phyloP scores from a whole-genome alignment of 108 stramenopile species.

The Nitzschia sp. region DNA sequence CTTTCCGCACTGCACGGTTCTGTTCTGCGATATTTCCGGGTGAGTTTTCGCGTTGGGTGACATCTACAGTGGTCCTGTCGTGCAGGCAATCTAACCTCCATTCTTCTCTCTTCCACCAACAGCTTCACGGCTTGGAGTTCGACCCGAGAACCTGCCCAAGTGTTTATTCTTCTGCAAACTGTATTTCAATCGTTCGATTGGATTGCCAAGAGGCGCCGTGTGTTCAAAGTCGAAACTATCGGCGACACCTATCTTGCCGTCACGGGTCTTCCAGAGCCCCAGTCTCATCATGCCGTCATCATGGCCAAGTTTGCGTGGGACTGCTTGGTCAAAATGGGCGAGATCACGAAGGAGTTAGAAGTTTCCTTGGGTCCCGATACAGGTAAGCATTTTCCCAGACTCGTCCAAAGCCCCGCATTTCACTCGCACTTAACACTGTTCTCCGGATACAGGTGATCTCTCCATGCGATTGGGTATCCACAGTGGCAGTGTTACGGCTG shows the following conservation, averaged over 20 bases:
- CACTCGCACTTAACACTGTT: too few relatives aligned
- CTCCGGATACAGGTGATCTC: constrained; percentile 13
- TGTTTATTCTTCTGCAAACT: constrained; percentile 10
- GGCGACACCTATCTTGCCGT: constrained; percentile 9
- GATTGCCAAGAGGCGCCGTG: constrained; percentile 7
- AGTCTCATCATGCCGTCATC: constrained; percentile 8
- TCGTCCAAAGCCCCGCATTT: too few relatives aligned
- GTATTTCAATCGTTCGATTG: constrained; percentile 10
- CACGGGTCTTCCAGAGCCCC: constrained; percentile 8
- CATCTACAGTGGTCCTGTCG: too few relatives aligned
- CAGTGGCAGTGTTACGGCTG: constrained; percentile 17
- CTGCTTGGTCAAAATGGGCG: background rate
- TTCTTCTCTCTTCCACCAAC: too few relatives aligned
- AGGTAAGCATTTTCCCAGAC: background rate
- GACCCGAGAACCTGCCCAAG: constrained; percentile 7
- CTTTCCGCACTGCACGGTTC: constrained; percentile 58
- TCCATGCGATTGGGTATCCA: constrained; percentile 18
- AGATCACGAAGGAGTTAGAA: constrained; percentile 8
- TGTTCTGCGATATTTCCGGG: constrained; percentile 51
- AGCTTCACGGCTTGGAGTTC: constrained; percentile 15
- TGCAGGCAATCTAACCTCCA: too few relatives aligned
- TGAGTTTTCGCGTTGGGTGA: too few relatives aligned
- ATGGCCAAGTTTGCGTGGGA: constrained; percentile 31
- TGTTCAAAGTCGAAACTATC: constrained; percentile 19
- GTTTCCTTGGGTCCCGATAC: constrained; percentile 16